Evolutionary conservation across 176 grass and related monocot species (phyloP).

Genomic region (sorghum (Sorghum bicolor)): Sorghum_bicolor_NCBIv3 NC_012871.2:59915501-59916000

Average conservation of each 20-base stretch:
- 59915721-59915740: neutral
- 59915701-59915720: neutral
- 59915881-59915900: too few relatives aligned
- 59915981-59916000: too few relatives aligned
- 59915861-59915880: too few relatives aligned
- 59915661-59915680: constrained; percentile 27
- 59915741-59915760: neutral
- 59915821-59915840: too few relatives aligned
- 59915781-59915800: too few relatives aligned
- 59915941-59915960: too few relatives aligned
- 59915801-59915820: too few relatives aligned
- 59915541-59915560: constrained; percentile 31
- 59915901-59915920: too few relatives aligned
- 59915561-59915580: constrained; percentile 60
- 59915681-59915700: neutral
- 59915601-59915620: constrained; percentile 61
- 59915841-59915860: too few relatives aligned
- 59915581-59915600: constrained; percentile 58
- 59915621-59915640: constrained; percentile 45
- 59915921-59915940: too few relatives aligned
- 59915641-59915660: constrained; percentile 41
- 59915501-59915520: neutral
- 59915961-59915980: too few relatives aligned
- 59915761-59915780: too few relatives aligned
- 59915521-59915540: neutral